Evolutionary conservation across 1,284 basidiomycete species (phyloP), one percentile per base, ranked within the genome.

Genomic region (Xerocomus nothofagi): DNA sequence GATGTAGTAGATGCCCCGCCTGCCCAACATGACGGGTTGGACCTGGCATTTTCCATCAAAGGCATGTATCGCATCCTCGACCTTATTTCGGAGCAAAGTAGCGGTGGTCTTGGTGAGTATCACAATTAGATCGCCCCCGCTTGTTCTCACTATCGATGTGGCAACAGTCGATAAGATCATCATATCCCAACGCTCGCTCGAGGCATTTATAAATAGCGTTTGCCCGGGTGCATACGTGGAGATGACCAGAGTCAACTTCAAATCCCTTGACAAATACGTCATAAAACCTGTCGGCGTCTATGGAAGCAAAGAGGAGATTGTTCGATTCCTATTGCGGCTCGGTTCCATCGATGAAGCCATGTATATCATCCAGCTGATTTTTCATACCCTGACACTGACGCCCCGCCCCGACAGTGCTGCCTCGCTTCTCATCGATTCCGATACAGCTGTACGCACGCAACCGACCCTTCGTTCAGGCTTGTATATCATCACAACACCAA

Each of bases 281-380:
- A 60, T 82, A 44, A 74, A 74, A 51, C 78, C 79, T 4, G 56
- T 82, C 1, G 82, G 82, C 0, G 50, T 84, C 2, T 84, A 82
- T 47, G 82, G 82, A 1, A 77, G 75, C 60, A 76, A 74, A 55
- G 56, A 65, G 0, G 71, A 77, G 49, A 76, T 85, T 8, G 69
- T 76, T 6, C 60, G 68, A 9, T 76, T 80, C 49, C 55, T 84
- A 3, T 40, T 53, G 10, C 57, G 64, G 12, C 58, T 73, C 3
- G 61, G 49, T 9, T 63, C 64, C 7, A 58, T 81, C 9, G 63
- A 75, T 44, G 61, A 71, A 2, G 44, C 59, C 1, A 63, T 55
- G 80, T 79, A 50, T 21, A 72, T 62, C 27, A 26, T 41, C 8
- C 6, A 8, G 1, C 1, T 14, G 0, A n/a, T n/a, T 3, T 0